These are phyloP conservation scores for Artomyces pyxidatus DNA, from an alignment of 768 basidiomycete species.

Conservation along the genomic window DNA sequence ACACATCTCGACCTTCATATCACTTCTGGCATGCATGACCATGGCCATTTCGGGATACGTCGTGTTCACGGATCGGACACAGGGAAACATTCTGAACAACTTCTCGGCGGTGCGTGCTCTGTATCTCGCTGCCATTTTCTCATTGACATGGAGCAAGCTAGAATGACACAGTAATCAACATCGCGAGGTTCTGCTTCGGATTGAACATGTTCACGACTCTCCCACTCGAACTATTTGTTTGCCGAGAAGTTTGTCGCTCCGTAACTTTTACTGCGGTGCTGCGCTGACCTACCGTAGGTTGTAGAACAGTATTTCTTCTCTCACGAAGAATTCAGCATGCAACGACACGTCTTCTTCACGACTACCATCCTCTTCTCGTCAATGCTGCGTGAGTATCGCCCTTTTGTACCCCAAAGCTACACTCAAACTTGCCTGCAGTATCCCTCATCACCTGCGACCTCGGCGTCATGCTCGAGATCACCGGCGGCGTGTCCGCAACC, in stretches of 20 bases:
- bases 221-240: conserved; percentile 93
- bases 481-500: conserved; percentile 92
- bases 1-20: conserved; percentile 82
- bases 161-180: conserved; percentile 85
- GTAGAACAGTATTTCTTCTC: conserved; percentile 96
- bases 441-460: conserved; percentile 91
- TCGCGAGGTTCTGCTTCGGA: conserved; percentile 91
- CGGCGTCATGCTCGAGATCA: conserved; percentile 97
- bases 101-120: conserved; percentile 58
- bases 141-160: conserved; percentile 20
- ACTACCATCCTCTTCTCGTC: conserved; percentile 73
- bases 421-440: conserved; percentile 38
- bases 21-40: conserved; percentile 75
- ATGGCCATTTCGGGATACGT: conserved; percentile 82
- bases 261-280: background rate
- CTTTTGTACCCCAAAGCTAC: background rate
- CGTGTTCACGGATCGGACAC: conserved; percentile 85
- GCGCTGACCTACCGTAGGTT: conserved; percentile 41
- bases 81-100: conserved; percentile 97
- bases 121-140: background rate
- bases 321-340: conserved; percentile 70
- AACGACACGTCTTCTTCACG: conserved; percentile 88
- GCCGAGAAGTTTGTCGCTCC: conserved; percentile 63
- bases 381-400: conserved; percentile 63
- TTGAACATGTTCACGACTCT: conserved; percentile 98